Percentiles rank a stretch among this genome's conserved stretches.
phyloP scores from a whole-genome alignment of 306 rosid genomes.

The Bauhinia variegata region DNA sequence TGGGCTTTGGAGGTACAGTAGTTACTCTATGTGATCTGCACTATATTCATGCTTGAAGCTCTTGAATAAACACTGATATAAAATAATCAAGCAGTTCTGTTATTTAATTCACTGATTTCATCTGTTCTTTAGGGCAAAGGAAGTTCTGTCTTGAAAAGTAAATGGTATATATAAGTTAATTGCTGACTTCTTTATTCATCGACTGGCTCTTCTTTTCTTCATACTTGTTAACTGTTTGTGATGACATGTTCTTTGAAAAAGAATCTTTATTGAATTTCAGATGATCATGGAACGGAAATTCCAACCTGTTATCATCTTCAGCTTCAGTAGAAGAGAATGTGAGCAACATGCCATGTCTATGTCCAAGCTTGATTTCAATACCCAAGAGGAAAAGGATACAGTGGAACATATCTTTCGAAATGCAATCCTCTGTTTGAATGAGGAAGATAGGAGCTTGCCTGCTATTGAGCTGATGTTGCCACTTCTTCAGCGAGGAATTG shows the following conservation, averaged over 20 bases:
- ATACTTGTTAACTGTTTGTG: background rate
- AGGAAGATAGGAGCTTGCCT: constrained; percentile 91
- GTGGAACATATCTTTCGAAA: constrained; percentile 81
- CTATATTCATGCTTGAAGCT: background rate
- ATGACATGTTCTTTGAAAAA: constrained; percentile 29
- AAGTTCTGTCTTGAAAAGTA: constrained; percentile 4
- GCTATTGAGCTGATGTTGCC: constrained; percentile 95
- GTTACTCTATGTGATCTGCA: background rate
- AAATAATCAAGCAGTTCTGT: constrained; percentile 1
- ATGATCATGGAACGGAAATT: constrained; percentile 95
- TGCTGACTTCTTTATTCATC: too few relatives aligned
- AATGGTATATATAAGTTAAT: too few relatives aligned
- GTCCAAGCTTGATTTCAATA: constrained; percentile 95
- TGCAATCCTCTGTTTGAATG: constrained; percentile 86
- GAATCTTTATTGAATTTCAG: constrained; percentile 48
- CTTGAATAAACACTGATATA: background rate
- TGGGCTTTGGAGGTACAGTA: background rate
- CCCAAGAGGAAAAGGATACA: constrained; percentile 76
- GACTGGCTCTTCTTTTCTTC: background rate
- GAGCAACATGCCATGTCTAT: constrained; percentile 96
- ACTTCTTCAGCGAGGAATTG: constrained; percentile 93
- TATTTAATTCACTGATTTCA: background rate
- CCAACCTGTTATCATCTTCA: constrained; percentile 94
- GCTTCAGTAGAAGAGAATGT: constrained; percentile 96
- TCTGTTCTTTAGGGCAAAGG: background rate